A percentile compares a stretch with the other conserved stretches of the same genome.
phyloP scores from a whole-genome alignment of 345 rosid species.

The Populus deltoides region DNA sequence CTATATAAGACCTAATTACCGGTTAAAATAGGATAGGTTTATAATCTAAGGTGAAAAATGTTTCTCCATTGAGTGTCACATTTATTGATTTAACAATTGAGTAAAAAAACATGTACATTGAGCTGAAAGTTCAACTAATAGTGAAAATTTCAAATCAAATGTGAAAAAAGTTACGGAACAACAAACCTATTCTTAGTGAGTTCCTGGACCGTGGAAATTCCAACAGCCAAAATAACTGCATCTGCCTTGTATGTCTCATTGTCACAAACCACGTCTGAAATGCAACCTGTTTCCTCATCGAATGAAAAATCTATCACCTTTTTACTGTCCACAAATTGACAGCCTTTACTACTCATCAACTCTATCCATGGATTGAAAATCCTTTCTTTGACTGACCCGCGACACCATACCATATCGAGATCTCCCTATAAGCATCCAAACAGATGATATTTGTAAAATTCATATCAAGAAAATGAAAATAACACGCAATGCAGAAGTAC shows the following conservation, averaged over 20 bases:
- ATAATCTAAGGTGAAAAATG: not conserved
- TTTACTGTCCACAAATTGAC: slow-evolving; percentile 35
- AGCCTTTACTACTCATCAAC: slow-evolving; percentile 37
- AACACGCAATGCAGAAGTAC: not conserved
- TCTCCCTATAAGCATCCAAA: slow-evolving; percentile 37
- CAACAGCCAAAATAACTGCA: slow-evolving; percentile 55
- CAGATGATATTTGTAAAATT: not conserved
- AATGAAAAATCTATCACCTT: slow-evolving; percentile 35
- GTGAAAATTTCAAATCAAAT: not conserved
- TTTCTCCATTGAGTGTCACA: too few species aligned
- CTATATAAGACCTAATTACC: slow-evolving; percentile 38
- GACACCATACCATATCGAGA: slow-evolving; percentile 47
- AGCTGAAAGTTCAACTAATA: not conserved
- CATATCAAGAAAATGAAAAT: not conserved
- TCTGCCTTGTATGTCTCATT: slow-evolving; percentile 36
- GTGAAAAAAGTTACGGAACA: not conserved
- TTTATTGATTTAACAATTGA: not conserved
- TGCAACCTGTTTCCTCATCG: slow-evolving; percentile 43
- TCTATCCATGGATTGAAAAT: slow-evolving; percentile 56
- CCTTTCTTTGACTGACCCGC: slow-evolving; percentile 40
- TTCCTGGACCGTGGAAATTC: slow-evolving; percentile 49
- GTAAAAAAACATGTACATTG: not conserved
- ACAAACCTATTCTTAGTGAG: slow-evolving; percentile 48
- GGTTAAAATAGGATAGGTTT: slow-evolving; percentile 20
- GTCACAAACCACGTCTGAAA: slow-evolving; percentile 48